Conservation (phyloP, 2,329 filamentous ascomycete species). For the Colletotrichum chlorophyti region DNA sequence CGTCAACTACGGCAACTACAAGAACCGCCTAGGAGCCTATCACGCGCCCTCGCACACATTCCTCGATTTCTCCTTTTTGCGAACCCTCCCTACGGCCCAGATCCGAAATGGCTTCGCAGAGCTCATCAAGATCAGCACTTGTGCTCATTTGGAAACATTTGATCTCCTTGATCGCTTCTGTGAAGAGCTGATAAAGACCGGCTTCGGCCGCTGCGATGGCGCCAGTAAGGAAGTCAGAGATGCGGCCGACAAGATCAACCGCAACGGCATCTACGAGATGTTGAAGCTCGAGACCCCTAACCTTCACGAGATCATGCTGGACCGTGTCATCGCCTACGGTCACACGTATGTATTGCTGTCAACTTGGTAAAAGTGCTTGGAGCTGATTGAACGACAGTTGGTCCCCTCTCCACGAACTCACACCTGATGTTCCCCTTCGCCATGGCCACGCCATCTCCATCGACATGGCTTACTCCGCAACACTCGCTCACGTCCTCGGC, state of each 20-base stretch:
- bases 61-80: slow-evolving; percentile 76
- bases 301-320: slow-evolving; percentile 74
- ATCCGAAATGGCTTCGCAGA: slow-evolving; percentile 78
- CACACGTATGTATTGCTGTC: slow-evolving; percentile 60
- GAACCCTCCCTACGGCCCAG: slow-evolving; percentile 70
- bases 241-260: slow-evolving; percentile 72
- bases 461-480: slow-evolving; percentile 79
- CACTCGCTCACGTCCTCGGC: slow-evolving; percentile 68
- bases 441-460: slow-evolving; percentile 79
- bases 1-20: slow-evolving; percentile 79
- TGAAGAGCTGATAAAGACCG: slow-evolving; percentile 69
- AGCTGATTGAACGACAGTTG: slow-evolving; percentile 50
- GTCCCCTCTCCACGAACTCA: slow-evolving; percentile 75
- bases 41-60: slow-evolving; percentile 76
- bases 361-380: slow-evolving; percentile 10
- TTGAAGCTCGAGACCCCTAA: slow-evolving; percentile 76
- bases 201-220: slow-evolving; percentile 68
- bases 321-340: slow-evolving; percentile 76
- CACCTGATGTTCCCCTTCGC: slow-evolving; percentile 71
- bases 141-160: slow-evolving; percentile 70
- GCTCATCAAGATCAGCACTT: slow-evolving; percentile 78
- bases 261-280: slow-evolving; percentile 76
- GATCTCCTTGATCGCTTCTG: slow-evolving; percentile 73
- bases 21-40: slow-evolving; percentile 77
- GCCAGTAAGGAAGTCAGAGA: slow-evolving; percentile 60